These are phyloP conservation scores for Cutaneotrichosporon sp. DNA, from an alignment of 1,284 basidiomycete species.

Conservation along the genomic window DNA sequence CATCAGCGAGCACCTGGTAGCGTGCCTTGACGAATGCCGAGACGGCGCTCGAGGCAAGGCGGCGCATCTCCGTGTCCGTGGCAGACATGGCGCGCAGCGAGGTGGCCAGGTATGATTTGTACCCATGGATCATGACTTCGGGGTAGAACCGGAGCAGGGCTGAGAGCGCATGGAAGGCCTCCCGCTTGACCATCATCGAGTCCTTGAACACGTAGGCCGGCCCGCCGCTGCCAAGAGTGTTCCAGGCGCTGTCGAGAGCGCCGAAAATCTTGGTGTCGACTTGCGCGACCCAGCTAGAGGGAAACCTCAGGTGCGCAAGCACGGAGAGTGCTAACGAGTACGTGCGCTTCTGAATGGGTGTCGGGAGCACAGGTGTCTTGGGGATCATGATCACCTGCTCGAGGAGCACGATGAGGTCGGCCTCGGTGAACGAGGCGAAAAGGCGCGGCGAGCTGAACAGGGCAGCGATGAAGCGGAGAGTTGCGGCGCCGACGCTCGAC, in stretches of 20 bases:
- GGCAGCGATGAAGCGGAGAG: slow-evolving; percentile 41
- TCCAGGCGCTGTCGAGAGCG: slow-evolving; percentile 39
- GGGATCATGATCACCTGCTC: slow-evolving; percentile 47
- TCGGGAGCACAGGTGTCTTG: slow-evolving; percentile 44
- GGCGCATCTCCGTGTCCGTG: slow-evolving; percentile 27
- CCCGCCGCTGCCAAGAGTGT: slow-evolving; percentile 24
- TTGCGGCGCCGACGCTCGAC: slow-evolving; percentile 43
- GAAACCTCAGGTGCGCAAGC: slow-evolving; percentile 42
- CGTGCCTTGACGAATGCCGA: slow-evolving; percentile 41
- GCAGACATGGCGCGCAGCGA: slow-evolving; percentile 34
- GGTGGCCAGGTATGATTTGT: slow-evolving; percentile 38
- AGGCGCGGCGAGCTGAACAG: slow-evolving; percentile 36
- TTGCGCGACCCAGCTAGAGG: slow-evolving; percentile 32
- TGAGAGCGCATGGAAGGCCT: slow-evolving; percentile 41
- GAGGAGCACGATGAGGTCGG: slow-evolving; percentile 45
- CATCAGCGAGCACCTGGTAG: slow-evolving; percentile 25
- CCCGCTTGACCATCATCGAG: slow-evolving; percentile 31
- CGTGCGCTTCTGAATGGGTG: slow-evolving; percentile 51
- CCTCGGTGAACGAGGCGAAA: slow-evolving; percentile 40
- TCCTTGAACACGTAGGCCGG: slow-evolving; percentile 15
- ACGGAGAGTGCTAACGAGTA: slow-evolving; percentile 48
- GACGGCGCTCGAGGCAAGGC: slow-evolving; percentile 33
- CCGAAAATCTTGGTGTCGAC: slow-evolving; percentile 43
- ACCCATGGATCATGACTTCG: slow-evolving; percentile 38
- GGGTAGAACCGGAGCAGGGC: slow-evolving; percentile 47